Evolutionary conservation across 225 moss, liverwort and hornwort species (phyloP).

Genomic region (Marchantia polymorpha): DNA sequence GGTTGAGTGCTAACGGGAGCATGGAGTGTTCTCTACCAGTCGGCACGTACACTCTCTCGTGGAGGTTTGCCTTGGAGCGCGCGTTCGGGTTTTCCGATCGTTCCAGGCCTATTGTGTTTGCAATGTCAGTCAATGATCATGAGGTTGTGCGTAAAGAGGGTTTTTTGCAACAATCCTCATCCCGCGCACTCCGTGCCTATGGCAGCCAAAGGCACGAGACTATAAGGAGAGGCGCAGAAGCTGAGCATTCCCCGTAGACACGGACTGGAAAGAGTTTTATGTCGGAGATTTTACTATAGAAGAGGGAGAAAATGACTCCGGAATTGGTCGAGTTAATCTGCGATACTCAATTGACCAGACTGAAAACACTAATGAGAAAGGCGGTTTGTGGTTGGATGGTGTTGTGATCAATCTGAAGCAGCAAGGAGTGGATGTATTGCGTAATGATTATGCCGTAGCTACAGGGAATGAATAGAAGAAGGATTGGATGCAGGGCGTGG

Average conservation of each 20-base stretch:
- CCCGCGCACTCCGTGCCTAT: no score
- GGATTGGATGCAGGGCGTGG: no score
- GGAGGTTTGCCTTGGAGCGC: conserved; percentile 29
- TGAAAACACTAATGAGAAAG: conserved; percentile 10
- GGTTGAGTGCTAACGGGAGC: conserved; percentile 38
- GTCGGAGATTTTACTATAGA: conserved; percentile 25
- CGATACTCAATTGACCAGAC: no score
- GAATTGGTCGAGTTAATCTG: not conserved
- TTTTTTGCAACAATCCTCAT: not conserved
- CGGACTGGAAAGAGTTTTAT: conserved; percentile 23
- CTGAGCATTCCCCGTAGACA: no score
- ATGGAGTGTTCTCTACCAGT: conserved; percentile 40
- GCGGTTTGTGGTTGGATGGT: conserved; percentile 33
- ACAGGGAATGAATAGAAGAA: no score
- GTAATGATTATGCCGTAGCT: no score
- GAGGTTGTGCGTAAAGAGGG: not conserved
- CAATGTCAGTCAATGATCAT: not conserved
- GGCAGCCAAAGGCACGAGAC: no score
- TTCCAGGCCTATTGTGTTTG: no score
- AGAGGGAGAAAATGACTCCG: not conserved
- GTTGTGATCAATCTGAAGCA: conserved; percentile 29
- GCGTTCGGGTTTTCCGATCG: no score
- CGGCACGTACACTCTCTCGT: conserved; percentile 43
- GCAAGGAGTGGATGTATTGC: no score
- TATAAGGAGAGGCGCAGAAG: no score